Evolutionary conservation across 495 filamentous ascomycete genomes (phyloP).

Genomic region (Aspergillus incahuasiensis): DNA sequence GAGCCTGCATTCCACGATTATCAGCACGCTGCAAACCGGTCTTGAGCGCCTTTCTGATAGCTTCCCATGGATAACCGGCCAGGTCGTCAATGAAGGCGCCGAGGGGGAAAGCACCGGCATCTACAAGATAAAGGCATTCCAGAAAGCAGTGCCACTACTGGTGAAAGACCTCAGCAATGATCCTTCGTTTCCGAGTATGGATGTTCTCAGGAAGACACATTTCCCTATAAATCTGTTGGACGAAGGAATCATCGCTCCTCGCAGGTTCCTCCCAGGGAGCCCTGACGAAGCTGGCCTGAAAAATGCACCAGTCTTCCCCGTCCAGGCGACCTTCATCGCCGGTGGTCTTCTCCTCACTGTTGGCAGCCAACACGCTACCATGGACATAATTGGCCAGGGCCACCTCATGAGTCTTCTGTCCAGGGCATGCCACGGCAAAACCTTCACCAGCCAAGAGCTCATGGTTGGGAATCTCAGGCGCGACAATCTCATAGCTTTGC

Average conservation of each 20-base stretch:
- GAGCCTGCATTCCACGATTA: conserved; percentile 15
- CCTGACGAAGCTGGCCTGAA: neutral
- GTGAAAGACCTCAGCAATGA: conserved; percentile 40
- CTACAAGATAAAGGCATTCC: conserved; percentile 37
- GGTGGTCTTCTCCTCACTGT: conserved; percentile 48
- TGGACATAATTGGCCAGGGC: conserved; percentile 52
- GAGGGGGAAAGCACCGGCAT: conserved; percentile 30
- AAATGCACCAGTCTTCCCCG: conserved; percentile 38
- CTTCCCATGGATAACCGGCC: conserved; percentile 54
- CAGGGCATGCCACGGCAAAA: conserved; percentile 46
- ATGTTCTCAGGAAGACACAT: conserved; percentile 30
- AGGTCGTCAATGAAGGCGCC: conserved; percentile 42
- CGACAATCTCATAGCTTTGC: neutral
- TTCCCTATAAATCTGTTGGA: conserved; percentile 46
- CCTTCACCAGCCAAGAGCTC: conserved; percentile 40
- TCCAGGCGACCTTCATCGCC: conserved; percentile 51
- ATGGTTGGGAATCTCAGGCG: neutral
- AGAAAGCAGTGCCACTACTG: conserved; percentile 27
- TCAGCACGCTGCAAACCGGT: conserved; percentile 29
- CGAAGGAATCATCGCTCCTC: too few species aligned
- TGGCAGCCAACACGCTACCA: conserved; percentile 43
- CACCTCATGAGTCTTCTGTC: conserved; percentile 46
- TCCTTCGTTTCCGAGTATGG: conserved; percentile 34
- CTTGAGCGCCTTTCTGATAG: conserved; percentile 30
- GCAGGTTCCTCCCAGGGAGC: conserved; percentile 21